A percentile compares a stretch with the other conserved stretches of the same genome.
Conservation (phyloP, 495 filamentous ascomycete species). For the Rusavskia elegans region DNA sequence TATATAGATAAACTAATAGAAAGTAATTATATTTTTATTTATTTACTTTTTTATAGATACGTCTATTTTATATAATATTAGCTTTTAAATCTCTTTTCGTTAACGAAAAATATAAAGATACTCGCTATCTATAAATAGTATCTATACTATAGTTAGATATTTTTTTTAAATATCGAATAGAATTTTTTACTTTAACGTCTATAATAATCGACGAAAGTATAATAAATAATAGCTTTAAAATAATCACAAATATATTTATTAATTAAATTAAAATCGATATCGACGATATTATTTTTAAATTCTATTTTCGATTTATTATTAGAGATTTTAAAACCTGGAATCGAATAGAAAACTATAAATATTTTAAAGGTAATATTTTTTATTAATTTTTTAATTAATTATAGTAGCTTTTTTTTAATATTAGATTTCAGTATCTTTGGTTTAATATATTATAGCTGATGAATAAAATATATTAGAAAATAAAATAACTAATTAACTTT, state of each 20-base stretch:
- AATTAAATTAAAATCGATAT: no score
- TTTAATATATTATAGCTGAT: neutral
- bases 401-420: neutral
- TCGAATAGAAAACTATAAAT: neutral
- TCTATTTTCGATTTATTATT: no score
- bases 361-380: no score
- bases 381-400: neutral
- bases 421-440: no score
- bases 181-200: neutral
- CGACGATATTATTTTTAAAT: neutral
- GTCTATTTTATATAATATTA: no score
- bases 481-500: no score
- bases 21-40: no score
- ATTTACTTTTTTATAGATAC: neutral
- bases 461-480: neutral
- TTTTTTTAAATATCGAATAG: no score
- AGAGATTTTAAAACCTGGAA: neutral
- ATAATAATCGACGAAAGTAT: neutral
- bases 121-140: neutral
- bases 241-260: neutral
- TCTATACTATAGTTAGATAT: no score
- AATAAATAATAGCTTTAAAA: neutral
- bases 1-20: no score
- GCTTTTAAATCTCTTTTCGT: neutral
- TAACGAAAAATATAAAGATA: neutral